phyloP scores from a whole-genome alignment of 176 grass and related monocot species.

The Paspalum notatum region DNA sequence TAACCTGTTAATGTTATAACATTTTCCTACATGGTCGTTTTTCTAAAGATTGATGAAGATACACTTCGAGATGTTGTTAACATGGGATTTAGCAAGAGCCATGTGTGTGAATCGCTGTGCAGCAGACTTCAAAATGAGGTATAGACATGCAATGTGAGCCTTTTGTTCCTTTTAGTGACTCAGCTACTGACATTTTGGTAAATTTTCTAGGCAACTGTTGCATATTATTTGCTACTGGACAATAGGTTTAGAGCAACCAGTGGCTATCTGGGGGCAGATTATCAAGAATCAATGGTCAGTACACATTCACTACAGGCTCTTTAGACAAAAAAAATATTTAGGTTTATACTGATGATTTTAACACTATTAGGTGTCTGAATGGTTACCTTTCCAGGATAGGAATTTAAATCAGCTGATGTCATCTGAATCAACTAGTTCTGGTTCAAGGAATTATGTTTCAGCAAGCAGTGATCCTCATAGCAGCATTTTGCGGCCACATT shows the following conservation, averaged over 20 bases:
- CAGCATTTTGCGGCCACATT: slow-evolving; percentile 48
- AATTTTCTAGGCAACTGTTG: slow-evolving; percentile 81
- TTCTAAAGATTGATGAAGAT: slow-evolving; percentile 90
- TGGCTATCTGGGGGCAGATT: slow-evolving; percentile 87
- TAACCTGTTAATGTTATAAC: slow-evolving; percentile 15
- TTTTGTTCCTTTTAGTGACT: slow-evolving; percentile 25
- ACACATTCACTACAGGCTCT: neutral
- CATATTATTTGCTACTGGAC: slow-evolving; percentile 95
- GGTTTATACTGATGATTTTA: slow-evolving; percentile 1
- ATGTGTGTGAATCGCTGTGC: slow-evolving; percentile 77
- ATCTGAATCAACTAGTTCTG: slow-evolving; percentile 45
- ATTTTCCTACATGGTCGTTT: slow-evolving; percentile 40
- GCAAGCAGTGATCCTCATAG: slow-evolving; percentile 64
- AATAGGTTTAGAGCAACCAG: slow-evolving; percentile 82
- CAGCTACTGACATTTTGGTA: slow-evolving; percentile 44
- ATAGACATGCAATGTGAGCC: slow-evolving; percentile 28
- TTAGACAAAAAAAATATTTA: slow-evolving; percentile 8
- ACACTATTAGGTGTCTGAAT: slow-evolving; percentile 30
- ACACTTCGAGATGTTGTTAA: slow-evolving; percentile 75
- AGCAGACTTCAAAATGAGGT: slow-evolving; percentile 94
- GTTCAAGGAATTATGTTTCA: slow-evolving; percentile 46
- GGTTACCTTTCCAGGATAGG: slow-evolving; percentile 44
- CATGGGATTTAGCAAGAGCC: slow-evolving; percentile 84
- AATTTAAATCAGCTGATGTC: slow-evolving; percentile 36
- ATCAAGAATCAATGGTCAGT: slow-evolving; percentile 79